Conservation (phyloP, 495 filamentous ascomycete genomes). For the Sordaria brevicollis region DNA sequence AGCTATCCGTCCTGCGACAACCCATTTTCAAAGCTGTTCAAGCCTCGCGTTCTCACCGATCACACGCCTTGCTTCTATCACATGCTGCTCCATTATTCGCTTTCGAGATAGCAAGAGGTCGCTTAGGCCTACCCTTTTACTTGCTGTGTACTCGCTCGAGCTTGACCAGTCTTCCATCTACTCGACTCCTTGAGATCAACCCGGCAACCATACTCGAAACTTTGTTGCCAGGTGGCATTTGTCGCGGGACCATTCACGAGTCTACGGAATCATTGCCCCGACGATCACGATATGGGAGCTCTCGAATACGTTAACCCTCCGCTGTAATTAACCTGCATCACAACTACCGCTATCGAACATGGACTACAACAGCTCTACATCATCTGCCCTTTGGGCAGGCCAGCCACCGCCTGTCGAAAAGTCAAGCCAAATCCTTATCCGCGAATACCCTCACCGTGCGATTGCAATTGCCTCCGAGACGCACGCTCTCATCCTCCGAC, state of each 20-base stretch:
- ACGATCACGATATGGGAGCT: background rate
- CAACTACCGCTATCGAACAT: conserved; percentile 7
- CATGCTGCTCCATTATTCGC: background rate
- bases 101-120: background rate
- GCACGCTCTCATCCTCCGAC: conserved; percentile 73
- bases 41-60: background rate
- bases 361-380: conserved; percentile 16
- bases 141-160: background rate
- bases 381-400: conserved; percentile 19
- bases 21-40: background rate
- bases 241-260: background rate
- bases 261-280: background rate
- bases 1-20: background rate
- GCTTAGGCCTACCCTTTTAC: background rate
- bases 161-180: background rate
- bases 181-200: background rate
- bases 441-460: conserved; percentile 73
- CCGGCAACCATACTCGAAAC: background rate
- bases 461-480: conserved; percentile 72
- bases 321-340: background rate
- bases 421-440: conserved; percentile 48
- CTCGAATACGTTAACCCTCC: background rate
- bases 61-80: background rate
- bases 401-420: conserved; percentile 32
- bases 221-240: background rate